phyloP scores from a whole-genome alignment of 2,329 filamentous ascomycete species.

The Alternaria tenuissima region DNA sequence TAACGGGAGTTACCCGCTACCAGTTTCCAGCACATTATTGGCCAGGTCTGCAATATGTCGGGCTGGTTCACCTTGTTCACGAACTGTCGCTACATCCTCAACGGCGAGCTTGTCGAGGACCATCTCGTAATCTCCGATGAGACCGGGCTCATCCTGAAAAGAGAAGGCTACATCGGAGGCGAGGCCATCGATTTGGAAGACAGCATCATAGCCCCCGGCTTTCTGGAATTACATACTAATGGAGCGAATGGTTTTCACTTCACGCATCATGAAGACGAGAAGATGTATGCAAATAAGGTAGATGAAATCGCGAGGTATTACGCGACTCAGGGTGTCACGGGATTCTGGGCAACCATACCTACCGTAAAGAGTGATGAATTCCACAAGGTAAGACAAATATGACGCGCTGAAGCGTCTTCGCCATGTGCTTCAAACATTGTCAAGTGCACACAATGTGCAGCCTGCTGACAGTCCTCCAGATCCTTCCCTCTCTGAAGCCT shows the following conservation, averaged over 20 bases:
- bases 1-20: slow-evolving; percentile 11
- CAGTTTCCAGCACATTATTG: slow-evolving; percentile 8
- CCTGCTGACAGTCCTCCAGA: slow-evolving; percentile 42
- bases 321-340: slow-evolving; percentile 61
- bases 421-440: neutral
- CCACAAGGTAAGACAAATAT: slow-evolving; percentile 46
- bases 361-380: slow-evolving; percentile 59
- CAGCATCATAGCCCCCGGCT: slow-evolving; percentile 62
- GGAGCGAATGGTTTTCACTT: slow-evolving; percentile 64
- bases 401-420: neutral
- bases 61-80: slow-evolving; percentile 58
- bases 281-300: slow-evolving; percentile 55
- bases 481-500: slow-evolving; percentile 59
- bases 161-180: slow-evolving; percentile 55
- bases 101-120: slow-evolving; percentile 55
- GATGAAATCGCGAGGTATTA: slow-evolving; percentile 59
- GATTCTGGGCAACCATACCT: slow-evolving; percentile 63
- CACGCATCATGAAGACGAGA: slow-evolving; percentile 57
- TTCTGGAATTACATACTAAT: slow-evolving; percentile 65
- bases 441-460: neutral
- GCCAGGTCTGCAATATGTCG: slow-evolving; percentile 39
- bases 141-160: slow-evolving; percentile 54
- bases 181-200: slow-evolving; percentile 59
- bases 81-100: slow-evolving; percentile 56
- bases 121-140: slow-evolving; percentile 57